Percentiles rank a stretch among this genome's conserved stretches.
phyloP scores from a whole-genome alignment of 179 eudicot species.

The Spergularia azorica region DNA sequence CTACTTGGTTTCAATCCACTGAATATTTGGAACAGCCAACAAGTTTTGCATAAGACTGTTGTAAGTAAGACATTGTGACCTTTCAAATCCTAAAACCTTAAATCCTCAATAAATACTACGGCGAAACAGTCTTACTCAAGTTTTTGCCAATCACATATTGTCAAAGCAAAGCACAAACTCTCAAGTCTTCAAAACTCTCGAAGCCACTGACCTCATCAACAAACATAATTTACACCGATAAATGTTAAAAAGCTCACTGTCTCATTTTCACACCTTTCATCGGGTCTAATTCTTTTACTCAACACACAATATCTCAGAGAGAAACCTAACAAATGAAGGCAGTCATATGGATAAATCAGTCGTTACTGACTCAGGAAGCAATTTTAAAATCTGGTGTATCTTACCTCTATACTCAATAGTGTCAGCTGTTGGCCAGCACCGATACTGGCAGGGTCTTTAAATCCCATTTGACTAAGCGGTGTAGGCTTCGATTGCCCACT shows the following conservation, averaged over 20 bases:
- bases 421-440: constrained; percentile 95
- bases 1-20: too few species aligned
- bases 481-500: constrained; percentile 65
- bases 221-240: background rate
- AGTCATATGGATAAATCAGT: background rate
- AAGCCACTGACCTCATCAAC: background rate
- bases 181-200: background rate
- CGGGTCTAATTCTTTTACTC: background rate
- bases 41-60: too few species aligned
- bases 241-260: background rate
- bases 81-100: too few species aligned
- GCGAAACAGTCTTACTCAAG: too few species aligned
- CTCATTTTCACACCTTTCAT: background rate
- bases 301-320: background rate
- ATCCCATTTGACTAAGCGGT: constrained; percentile 93
- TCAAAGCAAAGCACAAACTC: too few species aligned
- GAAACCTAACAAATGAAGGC: background rate
- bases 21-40: too few species aligned
- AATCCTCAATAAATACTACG: too few species aligned
- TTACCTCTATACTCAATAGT: constrained; percentile 80
- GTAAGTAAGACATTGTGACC: too few species aligned
- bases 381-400: background rate
- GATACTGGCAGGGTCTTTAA: constrained; percentile 91
- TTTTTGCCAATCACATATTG: too few species aligned
- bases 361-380: background rate